Conservation (phyloP, 2,329 filamentous ascomycete genomes). For the Penicillium freii region DNA sequence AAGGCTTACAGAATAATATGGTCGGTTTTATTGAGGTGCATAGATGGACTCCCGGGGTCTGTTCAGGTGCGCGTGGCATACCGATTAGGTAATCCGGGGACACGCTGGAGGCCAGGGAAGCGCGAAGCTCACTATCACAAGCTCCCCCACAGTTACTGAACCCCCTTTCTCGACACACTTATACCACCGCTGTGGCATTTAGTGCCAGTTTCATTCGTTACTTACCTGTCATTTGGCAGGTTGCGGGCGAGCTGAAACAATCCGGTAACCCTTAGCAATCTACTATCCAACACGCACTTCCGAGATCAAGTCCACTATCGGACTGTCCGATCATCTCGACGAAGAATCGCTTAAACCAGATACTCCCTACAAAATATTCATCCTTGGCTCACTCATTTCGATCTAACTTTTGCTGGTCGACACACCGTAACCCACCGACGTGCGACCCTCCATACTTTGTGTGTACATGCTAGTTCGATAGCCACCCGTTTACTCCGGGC, state of each 20-base stretch:
- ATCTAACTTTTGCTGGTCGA: not conserved
- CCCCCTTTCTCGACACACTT: not conserved
- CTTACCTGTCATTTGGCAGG: not conserved
- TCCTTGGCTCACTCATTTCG: not conserved
- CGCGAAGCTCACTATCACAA: not conserved
- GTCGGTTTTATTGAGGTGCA: not conserved
- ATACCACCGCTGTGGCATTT: conserved; percentile 20
- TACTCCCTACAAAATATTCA: not conserved
- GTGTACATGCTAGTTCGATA: conserved; percentile 14
- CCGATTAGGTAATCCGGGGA: conserved; percentile 6
- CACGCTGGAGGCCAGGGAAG: not conserved
- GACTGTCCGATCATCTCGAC: conserved; percentile 1
- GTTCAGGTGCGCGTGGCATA: not conserved
- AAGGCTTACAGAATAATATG: not conserved
- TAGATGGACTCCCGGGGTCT: not conserved
- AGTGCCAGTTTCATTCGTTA: conserved; percentile 33
- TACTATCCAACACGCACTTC: not conserved
- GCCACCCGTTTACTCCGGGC: conserved; percentile 10
- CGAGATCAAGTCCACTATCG: conserved; percentile 2
- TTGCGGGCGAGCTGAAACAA: not conserved
- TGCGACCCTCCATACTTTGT: not conserved
- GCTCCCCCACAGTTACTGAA: not conserved
- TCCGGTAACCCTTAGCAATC: not conserved
- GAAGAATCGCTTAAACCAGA: not conserved
- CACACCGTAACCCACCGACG: not conserved